phyloP scores from a whole-genome alignment of 2,329 filamentous ascomycete genomes.

The Parascedosporium putredinis region DNA sequence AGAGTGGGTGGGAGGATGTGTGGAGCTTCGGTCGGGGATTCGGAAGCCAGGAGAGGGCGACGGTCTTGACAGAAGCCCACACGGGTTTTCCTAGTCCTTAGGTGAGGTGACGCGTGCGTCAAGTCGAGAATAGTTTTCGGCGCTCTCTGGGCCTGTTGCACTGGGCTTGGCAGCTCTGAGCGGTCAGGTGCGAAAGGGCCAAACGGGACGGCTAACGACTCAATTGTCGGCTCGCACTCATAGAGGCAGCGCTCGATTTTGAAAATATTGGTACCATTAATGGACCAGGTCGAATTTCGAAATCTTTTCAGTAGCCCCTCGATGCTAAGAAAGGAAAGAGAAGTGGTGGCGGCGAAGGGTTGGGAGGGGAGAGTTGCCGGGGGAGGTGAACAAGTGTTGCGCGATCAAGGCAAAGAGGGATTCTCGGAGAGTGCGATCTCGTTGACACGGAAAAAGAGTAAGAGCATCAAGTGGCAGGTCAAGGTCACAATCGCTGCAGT shows the following conservation, averaged over 20 bases:
- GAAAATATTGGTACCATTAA: neutral
- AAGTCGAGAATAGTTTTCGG: no score
- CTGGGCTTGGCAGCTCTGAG: no score
- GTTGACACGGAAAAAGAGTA: slow-evolving; percentile 5
- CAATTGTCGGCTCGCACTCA: neutral
- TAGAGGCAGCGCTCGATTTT: neutral
- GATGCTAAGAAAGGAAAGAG: neutral
- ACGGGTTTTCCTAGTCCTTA: no score
- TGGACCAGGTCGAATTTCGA: neutral
- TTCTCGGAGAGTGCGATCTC: slow-evolving; percentile 7
- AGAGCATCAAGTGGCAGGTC: slow-evolving; percentile 1
- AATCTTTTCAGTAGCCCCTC: neutral
- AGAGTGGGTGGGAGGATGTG: slow-evolving; percentile 28
- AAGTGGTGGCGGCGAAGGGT: no score
- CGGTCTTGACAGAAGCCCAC: no score
- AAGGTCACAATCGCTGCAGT: no score
- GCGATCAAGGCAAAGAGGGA: slow-evolving; percentile 3
- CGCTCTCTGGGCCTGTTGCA: no score
- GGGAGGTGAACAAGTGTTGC: no score
- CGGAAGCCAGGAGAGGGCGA: no score
- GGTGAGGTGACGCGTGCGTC: no score
- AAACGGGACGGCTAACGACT: neutral
- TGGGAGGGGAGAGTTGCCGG: no score
- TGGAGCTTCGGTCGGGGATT: neutral
- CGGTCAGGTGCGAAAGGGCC: neutral